A percentile compares a stretch with the other conserved stretches of the same genome.
These are phyloP conservation scores for Fusarium sulawesiense DNA, from an alignment of 2,329 filamentous ascomycete species.

Conservation along the genomic window DNA sequence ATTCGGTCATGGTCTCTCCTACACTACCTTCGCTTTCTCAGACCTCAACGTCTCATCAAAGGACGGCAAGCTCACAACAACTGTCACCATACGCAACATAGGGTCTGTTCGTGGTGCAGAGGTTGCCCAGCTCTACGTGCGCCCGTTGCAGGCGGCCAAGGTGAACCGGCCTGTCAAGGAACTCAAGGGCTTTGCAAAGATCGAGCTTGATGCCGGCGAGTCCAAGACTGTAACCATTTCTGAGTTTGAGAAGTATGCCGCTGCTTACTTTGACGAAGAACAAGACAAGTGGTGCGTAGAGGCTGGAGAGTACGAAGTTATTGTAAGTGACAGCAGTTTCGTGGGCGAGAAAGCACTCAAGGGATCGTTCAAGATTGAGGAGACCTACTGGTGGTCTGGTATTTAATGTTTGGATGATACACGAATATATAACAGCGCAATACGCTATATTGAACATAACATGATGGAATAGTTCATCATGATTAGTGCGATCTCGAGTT, in stretches of 20 bases:
- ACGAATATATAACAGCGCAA: neutral
- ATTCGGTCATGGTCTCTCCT: conserved; percentile 84
- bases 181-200: conserved; percentile 74
- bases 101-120: conserved; percentile 66
- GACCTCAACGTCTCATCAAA: conserved; percentile 60
- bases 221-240: conserved; percentile 66
- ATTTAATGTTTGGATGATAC: conserved; percentile 47
- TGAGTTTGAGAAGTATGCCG: conserved; percentile 71
- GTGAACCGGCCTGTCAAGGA: conserved; percentile 70
- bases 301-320: conserved; percentile 71
- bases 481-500: neutral
- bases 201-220: conserved; percentile 70
- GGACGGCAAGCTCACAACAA: conserved; percentile 61
- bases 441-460: neutral
- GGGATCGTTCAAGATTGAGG: conserved; percentile 65
- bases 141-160: conserved; percentile 62
- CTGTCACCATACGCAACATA: conserved; percentile 69
- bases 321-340: conserved; percentile 68
- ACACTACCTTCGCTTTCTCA: conserved; percentile 74
- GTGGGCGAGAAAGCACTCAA: conserved; percentile 61
- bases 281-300: conserved; percentile 73
- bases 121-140: conserved; percentile 69
- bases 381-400: conserved; percentile 76
- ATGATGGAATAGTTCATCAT: neutral
- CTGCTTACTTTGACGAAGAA: conserved; percentile 78